Evolutionary conservation across 192 early-diverging fungal genomes (phyloP).

Genomic region (Thamnidium elegans): DNA sequence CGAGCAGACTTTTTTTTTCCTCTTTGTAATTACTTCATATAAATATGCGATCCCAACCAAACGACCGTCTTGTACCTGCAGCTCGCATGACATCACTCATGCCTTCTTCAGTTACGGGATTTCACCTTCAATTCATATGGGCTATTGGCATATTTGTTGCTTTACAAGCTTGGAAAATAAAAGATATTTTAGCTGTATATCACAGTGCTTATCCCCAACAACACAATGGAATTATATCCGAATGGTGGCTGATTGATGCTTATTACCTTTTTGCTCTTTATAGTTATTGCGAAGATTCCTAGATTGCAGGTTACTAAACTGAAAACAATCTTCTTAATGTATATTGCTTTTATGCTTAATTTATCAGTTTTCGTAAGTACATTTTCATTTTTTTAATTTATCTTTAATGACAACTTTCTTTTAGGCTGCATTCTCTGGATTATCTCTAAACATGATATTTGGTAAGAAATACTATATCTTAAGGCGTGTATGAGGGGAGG

Average conservation of each 20-base stretch:
- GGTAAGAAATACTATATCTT: background rate
- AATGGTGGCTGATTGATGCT: conserved; percentile 42
- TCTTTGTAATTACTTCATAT: too few relatives aligned
- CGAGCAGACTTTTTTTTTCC: too few relatives aligned
- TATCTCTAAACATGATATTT: background rate
- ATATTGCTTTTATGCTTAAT: conserved; percentile 7
- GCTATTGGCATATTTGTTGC: conserved; percentile 38
- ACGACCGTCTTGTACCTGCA: background rate
- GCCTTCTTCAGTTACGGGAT: conserved; percentile 18
- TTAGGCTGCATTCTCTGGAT: conserved; percentile 3
- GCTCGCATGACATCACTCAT: conserved; percentile 27
- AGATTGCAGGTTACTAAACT: conserved; percentile 46
- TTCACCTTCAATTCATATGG: conserved; percentile 39
- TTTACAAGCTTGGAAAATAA: conserved; percentile 40
- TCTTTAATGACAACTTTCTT: background rate
- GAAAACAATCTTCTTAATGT: conserved; percentile 20
- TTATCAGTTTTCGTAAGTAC: conserved; percentile 27
- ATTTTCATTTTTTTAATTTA: background rate
- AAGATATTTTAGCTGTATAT: conserved; percentile 30
- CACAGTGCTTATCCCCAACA: conserved; percentile 34
- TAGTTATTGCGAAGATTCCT: conserved; percentile 43
- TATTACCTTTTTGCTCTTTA: conserved; percentile 37
- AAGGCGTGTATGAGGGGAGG: too few relatives aligned
- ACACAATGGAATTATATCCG: conserved; percentile 35
- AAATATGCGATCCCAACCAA: too few relatives aligned